Conservation (phyloP, 305 asterid genomes). For the Fraxinus paxiana region DNA sequence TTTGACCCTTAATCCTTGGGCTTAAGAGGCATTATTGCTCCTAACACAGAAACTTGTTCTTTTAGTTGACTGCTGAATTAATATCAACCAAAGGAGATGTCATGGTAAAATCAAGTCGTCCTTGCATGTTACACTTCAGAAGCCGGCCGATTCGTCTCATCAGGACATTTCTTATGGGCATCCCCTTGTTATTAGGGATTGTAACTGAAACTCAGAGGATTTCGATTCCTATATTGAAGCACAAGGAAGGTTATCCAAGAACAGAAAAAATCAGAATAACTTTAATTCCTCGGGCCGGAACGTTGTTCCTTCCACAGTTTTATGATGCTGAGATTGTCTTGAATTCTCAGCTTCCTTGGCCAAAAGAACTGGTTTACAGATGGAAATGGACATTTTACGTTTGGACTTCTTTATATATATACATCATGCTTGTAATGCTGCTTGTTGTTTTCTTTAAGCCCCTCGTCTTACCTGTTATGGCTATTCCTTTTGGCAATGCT, state of each 20-base stretch:
- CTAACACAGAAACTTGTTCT: not conserved
- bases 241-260: slow-evolving; percentile 51
- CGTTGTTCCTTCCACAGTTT: slow-evolving; percentile 53
- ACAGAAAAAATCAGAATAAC: slow-evolving; percentile 50
- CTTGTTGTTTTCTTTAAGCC: slow-evolving; percentile 48
- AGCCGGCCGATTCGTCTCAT: slow-evolving; percentile 66
- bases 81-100: slow-evolving; percentile 39
- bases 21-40: not conserved
- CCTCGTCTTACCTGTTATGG: slow-evolving; percentile 35
- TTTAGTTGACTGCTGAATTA: slow-evolving; percentile 57
- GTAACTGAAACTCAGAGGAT: slow-evolving; percentile 55
- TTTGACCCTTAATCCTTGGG: not conserved
- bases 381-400: slow-evolving; percentile 73
- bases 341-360: slow-evolving; percentile 55
- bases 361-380: slow-evolving; percentile 42
- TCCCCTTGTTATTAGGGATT: slow-evolving; percentile 63
- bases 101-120: slow-evolving; percentile 55
- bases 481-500: not conserved
- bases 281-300: slow-evolving; percentile 61
- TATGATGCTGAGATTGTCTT: slow-evolving; percentile 52
- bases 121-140: slow-evolving; percentile 59
- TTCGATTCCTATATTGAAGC: slow-evolving; percentile 45
- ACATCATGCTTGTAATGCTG: slow-evolving; percentile 36
- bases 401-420: slow-evolving; percentile 58
- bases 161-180: slow-evolving; percentile 46